Conservation (phyloP, 768 basidiomycete species). For the Xerocomellus amylosporus region DNA sequence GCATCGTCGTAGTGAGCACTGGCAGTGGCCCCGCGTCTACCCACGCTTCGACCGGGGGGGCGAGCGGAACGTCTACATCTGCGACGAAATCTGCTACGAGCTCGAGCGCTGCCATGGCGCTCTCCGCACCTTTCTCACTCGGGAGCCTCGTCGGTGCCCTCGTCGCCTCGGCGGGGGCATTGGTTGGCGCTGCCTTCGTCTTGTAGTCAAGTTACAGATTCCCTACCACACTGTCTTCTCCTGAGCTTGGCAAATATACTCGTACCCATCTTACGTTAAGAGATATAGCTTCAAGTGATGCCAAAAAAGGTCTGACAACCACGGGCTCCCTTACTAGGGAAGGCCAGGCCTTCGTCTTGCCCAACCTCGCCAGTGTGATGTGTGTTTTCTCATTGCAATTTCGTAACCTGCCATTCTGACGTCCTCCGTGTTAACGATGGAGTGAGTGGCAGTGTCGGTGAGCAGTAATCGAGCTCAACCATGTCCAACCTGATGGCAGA, state of each 20-base stretch:
- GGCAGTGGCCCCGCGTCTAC: background rate
- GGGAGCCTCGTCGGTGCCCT: constrained; percentile 19
- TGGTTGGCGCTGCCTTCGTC: constrained; percentile 25
- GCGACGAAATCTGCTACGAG: background rate
- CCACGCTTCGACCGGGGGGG: background rate
- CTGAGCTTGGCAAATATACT: background rate
- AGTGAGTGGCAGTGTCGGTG: too few relatives aligned
- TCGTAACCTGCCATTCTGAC: too few relatives aligned
- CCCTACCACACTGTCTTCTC: background rate
- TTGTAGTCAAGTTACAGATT: constrained; percentile 10
- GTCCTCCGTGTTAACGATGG: too few relatives aligned
- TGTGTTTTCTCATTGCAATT: too few relatives aligned
- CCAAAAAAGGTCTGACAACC: too few relatives aligned
- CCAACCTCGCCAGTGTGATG: too few relatives aligned
- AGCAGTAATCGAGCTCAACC: too few relatives aligned
- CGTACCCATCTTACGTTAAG: background rate
- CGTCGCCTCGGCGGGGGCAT: constrained; percentile 24
- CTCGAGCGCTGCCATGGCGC: constrained; percentile 18
- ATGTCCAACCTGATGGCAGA: too few relatives aligned
- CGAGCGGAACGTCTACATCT: background rate
- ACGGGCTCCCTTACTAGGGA: too few relatives aligned
- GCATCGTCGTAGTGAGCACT: background rate
- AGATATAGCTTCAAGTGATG: background rate
- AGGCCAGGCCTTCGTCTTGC: too few relatives aligned
- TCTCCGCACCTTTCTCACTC: constrained; percentile 18